Evolutionary conservation across 176 grass and related monocot genomes (phyloP), one percentile per base, ranked within the genome.

Genomic region (Ampelocalamus luodianensis): DNA sequence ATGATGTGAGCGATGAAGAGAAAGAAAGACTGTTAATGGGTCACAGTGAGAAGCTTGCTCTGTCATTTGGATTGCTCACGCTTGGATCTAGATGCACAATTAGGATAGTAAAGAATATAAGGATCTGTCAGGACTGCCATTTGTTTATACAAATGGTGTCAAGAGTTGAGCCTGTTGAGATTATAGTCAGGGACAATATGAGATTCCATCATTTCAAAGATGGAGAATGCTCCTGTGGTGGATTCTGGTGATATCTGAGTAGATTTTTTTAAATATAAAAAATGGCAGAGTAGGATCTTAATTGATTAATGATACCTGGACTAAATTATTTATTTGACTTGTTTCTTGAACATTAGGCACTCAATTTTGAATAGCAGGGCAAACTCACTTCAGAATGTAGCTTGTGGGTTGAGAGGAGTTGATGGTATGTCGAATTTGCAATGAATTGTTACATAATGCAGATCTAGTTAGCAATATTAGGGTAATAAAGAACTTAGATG

Each of bases 121-220:
- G 92, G 85, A 94, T 94, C 38, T 94, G 92, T 77, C 87, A 94
- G 24, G 92, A 90, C 48, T 95, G 90, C 42, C 93, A 95, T 84
- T 72, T 92, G 50, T 87, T 95, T 72, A 90, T 90, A 23, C 65
- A 51, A 16, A 78, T 95, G 3, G 86, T 85, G 32, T 92, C 93
- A 45, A 88, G 81, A 87, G 71, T 88, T 84, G 76, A 84, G 79
- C 55, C 50, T 10, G 60, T 83, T 64, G 86, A 90, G 34, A 92
- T 92, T 82, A 65, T 90, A 56, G 76, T 90, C 38, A 90, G 93
- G 66, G 93, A 95, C 50, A 92, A 88, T 69, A 70, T 90, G 93
- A 92, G 88, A 75, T 90, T 90, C 72, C 93, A 95, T 85, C 90
- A 85, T 77, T 95, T 92, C 83, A 92, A 69, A 71, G 79, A 86